Base-by-base conservation (phyloP, 1,139 yeast genomes). In the Kodamaea derodonti region DNA sequence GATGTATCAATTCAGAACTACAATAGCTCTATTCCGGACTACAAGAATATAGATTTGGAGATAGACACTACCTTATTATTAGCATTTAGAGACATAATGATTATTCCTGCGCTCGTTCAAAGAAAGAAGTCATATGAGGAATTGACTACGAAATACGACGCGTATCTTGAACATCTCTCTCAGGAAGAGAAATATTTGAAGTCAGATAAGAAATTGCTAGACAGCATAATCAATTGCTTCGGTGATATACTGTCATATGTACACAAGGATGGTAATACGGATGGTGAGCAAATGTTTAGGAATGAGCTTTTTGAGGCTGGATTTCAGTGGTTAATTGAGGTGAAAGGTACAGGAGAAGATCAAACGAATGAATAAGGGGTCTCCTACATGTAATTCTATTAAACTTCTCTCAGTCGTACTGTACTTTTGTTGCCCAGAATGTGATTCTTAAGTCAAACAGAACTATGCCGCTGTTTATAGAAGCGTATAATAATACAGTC, bases 11-110 rank as follows among this genome's bases (percentile, higher is more conserved):
- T 41, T 1, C 48, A 46, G 18, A 38, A 36, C 12, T 34, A 34
- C 12, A 39, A 36, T 20, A 24, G 30, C 14, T 26, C 33, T 24
- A 22, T 32, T 4, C 23, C 32, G 11, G 23, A 18, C 10, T 20
- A 31, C 3, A 33, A 36, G 10, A 20, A 36, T 4, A 20, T 43
- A 9, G 49, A 42, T n/a, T 51, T 65, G 5, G 57, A 59, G 20
- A 52, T 65, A 4, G 71, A 66, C 33, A 49, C 42, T 20, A 45
- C 58, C 3, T 40, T 65, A 4, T 41, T 66, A 4, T 38, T 49
- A 14, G 55, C 68, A 3, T 67, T 64, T 37, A 51, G 65, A 32
- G 65, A 62, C 24, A 48, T 53, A 8, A 43, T 66, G 6, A 37
- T 66, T 2, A 36, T 48, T 12, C 72, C 73, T 1, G 50, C 57